phyloP scores from a whole-genome alignment of 805 yeast genomes.

The Alloascoidea africana region DNA sequence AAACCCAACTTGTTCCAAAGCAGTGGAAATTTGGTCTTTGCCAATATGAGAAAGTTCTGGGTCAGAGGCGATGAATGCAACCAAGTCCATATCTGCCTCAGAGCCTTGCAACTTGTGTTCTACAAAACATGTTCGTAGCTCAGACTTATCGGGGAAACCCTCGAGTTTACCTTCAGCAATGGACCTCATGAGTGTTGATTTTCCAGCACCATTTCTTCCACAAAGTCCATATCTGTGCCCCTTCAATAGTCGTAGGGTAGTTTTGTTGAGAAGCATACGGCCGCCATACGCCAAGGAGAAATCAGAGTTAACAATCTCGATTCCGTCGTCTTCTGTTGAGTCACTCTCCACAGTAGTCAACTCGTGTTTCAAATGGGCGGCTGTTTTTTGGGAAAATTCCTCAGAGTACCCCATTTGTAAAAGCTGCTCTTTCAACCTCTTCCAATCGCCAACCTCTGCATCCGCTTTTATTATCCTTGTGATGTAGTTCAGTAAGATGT shows the following conservation, averaged over 20 bases:
- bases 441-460: constrained; percentile 64
- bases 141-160: constrained; percentile 87
- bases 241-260: constrained; percentile 71
- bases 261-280: constrained; percentile 89
- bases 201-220: constrained; percentile 99
- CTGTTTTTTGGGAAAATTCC: not conserved
- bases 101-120: constrained; percentile 94
- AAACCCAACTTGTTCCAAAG: constrained; percentile 79
- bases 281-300: constrained; percentile 96
- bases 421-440: constrained; percentile 32
- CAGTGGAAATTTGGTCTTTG: constrained; percentile 55
- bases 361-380: not conserved
- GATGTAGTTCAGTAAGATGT: constrained; percentile 30
- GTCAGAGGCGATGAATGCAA: constrained; percentile 76
- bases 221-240: constrained; percentile 97
- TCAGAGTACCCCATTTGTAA: not conserved
- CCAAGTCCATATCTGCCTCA: constrained; percentile 83
- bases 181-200: constrained; percentile 92
- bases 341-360: not conserved
- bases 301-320: constrained; percentile 86
- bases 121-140: constrained; percentile 85
- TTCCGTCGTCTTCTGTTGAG: constrained; percentile 47
- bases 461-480: constrained; percentile 38
- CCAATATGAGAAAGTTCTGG: constrained; percentile 58
- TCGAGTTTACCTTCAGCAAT: constrained; percentile 93